phyloP scores from a whole-genome alignment of 2,329 filamentous ascomycete species.

The Chrysosphaeria jannelii region DNA sequence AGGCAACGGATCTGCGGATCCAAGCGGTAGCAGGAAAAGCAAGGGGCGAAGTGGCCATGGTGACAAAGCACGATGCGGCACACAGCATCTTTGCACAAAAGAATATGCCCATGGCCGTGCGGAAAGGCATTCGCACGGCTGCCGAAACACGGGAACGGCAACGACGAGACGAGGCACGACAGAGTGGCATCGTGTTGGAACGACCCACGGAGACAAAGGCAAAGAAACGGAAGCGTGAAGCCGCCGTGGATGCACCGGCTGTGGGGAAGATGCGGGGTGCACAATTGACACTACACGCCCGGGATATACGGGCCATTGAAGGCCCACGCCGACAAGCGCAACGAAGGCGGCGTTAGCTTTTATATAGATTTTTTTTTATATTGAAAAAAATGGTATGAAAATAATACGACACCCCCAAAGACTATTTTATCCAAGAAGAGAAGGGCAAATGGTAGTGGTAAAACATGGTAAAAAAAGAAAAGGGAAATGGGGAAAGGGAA shows the following conservation, averaged over 20 bases:
- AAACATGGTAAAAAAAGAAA: too few species aligned
- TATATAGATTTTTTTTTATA: too few species aligned
- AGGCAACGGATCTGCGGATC: slow-evolving; percentile 58
- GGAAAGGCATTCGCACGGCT: slow-evolving; percentile 56
- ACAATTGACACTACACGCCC: slow-evolving; percentile 46
- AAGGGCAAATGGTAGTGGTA: too few species aligned
- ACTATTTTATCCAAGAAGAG: too few species aligned
- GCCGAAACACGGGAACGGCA: slow-evolving; percentile 32
- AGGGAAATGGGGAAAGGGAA: too few species aligned
- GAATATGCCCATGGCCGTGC: slow-evolving; percentile 68
- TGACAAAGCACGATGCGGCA: slow-evolving; percentile 36
- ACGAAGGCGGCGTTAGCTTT: too few species aligned
- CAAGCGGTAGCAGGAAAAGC: slow-evolving; percentile 50
- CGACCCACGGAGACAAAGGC: slow-evolving; percentile 9
- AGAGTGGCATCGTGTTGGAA: slow-evolving; percentile 79
- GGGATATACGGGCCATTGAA: slow-evolving; percentile 44
- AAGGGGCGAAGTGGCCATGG: slow-evolving; percentile 1
- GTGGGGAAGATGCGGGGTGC: slow-evolving; percentile 59
- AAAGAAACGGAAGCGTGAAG: slow-evolving; percentile 10
- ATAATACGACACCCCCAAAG: too few species aligned
- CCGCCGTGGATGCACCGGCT: slow-evolving; percentile 35
- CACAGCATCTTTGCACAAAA: slow-evolving; percentile 41
- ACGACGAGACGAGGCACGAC: slow-evolving; percentile 48
- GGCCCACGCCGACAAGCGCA: too few species aligned
- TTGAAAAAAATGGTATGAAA: too few species aligned